Evolutionary conservation across 768 basidiomycete genomes (phyloP).

Genomic region (Saitozyma podzolica): DNA sequence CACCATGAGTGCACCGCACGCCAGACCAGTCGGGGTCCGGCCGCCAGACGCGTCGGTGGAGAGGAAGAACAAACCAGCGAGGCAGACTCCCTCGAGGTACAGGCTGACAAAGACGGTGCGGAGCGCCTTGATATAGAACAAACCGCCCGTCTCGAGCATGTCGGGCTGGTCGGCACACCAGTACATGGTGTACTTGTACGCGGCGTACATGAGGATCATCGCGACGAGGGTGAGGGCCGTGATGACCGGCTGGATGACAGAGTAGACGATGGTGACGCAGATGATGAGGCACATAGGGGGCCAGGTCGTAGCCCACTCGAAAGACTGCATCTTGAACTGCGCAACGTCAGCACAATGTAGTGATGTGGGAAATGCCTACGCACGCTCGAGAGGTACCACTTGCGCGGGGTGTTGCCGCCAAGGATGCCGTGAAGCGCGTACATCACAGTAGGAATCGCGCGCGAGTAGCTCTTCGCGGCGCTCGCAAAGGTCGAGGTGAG

Average conservation of each 20-base stretch:
- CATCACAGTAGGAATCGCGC: slow-evolving; percentile 48
- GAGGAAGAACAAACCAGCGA: slow-evolving; percentile 53
- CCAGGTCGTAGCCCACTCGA: slow-evolving; percentile 43
- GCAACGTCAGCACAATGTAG: not conserved
- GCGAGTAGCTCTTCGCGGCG: slow-evolving; percentile 47
- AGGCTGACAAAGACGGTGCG: slow-evolving; percentile 52
- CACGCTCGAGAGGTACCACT: slow-evolving; percentile 32
- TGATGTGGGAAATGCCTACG: slow-evolving; percentile 13
- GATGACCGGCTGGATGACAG: slow-evolving; percentile 53
- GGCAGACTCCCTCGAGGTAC: slow-evolving; percentile 52
- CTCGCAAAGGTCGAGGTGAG: slow-evolving; percentile 46
- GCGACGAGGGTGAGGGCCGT: slow-evolving; percentile 47
- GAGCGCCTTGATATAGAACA: slow-evolving; percentile 54
- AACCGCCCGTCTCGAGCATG: slow-evolving; percentile 53
- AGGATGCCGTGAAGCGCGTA: slow-evolving; percentile 42
- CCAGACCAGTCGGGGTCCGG: slow-evolving; percentile 44
- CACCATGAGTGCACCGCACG: slow-evolving; percentile 51
- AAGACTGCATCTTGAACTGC: slow-evolving; percentile 40
- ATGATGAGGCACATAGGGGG: slow-evolving; percentile 49
- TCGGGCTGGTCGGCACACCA: slow-evolving; percentile 54
- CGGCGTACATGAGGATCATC: slow-evolving; percentile 49
- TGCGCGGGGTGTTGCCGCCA: slow-evolving; percentile 51
- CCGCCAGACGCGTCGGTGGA: slow-evolving; percentile 33
- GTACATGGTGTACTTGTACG: slow-evolving; percentile 52
- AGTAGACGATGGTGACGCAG: slow-evolving; percentile 53